Evolutionary conservation across 768 basidiomycete species (phyloP).

Genomic region (Lactifluus volemus): DNA sequence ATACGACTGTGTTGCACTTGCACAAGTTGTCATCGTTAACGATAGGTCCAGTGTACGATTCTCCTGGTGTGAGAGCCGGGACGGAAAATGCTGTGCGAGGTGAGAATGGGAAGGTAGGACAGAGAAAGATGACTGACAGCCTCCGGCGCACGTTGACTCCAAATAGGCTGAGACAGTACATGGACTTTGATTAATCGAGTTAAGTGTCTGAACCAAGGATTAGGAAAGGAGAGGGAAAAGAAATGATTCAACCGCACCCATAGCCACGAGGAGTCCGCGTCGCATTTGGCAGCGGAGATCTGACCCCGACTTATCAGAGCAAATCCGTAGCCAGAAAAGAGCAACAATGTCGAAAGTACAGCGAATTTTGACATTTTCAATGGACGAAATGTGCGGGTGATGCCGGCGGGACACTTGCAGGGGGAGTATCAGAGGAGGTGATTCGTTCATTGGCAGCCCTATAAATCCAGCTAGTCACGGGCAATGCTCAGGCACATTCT

Average conservation of each 20-base stretch:
- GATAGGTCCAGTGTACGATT: background rate
- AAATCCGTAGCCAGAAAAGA: background rate
- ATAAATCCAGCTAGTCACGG: no score
- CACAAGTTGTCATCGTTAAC: background rate
- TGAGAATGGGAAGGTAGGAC: background rate
- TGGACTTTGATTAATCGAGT: constrained; percentile 3
- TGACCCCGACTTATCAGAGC: background rate
- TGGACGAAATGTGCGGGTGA: no score
- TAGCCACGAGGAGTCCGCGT: background rate
- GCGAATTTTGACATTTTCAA: no score
- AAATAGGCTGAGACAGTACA: constrained; percentile 3
- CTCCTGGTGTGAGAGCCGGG: background rate
- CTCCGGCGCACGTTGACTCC: constrained; percentile 3
- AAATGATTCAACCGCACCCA: background rate
- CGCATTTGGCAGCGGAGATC: background rate
- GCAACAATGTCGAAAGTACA: no score
- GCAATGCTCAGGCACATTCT: no score
- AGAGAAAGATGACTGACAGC: background rate
- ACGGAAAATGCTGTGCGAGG: constrained; percentile 3
- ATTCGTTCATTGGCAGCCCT: no score
- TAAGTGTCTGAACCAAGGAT: background rate
- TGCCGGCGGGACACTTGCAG: no score
- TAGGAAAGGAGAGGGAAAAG: background rate
- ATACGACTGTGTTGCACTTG: background rate
- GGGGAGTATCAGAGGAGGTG: no score